Evolutionary conservation across 441 rosid species (phyloP).

Genomic region (Monsonia emarginata): DNA sequence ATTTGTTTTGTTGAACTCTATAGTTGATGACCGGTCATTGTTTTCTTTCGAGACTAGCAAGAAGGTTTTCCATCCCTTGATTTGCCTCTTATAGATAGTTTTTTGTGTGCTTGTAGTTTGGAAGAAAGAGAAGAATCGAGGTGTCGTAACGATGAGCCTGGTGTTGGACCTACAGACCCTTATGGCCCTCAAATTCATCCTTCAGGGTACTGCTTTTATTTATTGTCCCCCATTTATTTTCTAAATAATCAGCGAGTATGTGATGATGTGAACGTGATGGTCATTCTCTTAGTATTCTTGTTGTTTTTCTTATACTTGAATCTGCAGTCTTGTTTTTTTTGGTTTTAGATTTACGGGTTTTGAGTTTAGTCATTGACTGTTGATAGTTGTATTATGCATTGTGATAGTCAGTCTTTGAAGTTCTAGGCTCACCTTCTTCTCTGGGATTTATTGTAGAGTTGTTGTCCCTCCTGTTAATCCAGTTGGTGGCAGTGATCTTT

Average conservation of each 20-base stretch:
- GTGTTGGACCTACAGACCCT: slow-evolving; percentile 23
- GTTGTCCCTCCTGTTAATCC: slow-evolving; percentile 49
- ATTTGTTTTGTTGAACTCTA: neutral
- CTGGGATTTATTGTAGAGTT: slow-evolving; percentile 29
- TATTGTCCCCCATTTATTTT: neutral
- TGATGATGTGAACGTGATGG: neutral
- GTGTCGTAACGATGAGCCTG: slow-evolving; percentile 18
- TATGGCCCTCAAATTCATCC: slow-evolving; percentile 42
- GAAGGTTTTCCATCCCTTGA: neutral
- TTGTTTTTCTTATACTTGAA: neutral
- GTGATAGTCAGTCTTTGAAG: neutral
- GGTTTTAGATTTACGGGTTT: neutral
- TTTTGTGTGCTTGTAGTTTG: slow-evolving; percentile 30
- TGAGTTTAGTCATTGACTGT: neutral
- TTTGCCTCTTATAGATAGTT: slow-evolving; percentile 1
- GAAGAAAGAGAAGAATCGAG: slow-evolving; percentile 32
- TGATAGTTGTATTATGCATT: neutral
- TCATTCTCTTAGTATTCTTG: neutral
- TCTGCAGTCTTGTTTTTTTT: neutral
- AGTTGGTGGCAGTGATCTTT: slow-evolving; percentile 36
- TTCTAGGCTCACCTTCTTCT: neutral
- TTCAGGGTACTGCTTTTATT: slow-evolving; percentile 39
- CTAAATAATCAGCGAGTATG: neutral
- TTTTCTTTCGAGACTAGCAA: neutral
- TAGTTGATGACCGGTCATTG: neutral